Base-by-base conservation (phyloP, 75 land plant genomes). In the Adiantum capillusveneris region DNA sequence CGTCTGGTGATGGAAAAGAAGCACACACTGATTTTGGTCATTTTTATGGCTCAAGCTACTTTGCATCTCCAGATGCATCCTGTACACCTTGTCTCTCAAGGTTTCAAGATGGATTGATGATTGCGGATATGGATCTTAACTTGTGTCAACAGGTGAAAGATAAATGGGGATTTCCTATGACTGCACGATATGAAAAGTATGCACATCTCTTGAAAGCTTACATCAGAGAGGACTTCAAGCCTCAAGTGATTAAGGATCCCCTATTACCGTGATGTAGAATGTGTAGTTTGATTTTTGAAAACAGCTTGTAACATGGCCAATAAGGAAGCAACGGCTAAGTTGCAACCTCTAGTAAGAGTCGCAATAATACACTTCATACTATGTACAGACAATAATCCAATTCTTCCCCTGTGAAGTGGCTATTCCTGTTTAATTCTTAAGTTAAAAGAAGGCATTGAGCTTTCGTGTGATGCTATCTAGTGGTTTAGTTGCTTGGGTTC, bases 1-100 rank as follows among this genome's bases (percentile, higher is more conserved):
- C 98, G 7, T 94, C 98, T 0, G 98, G 96, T 7, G 96, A 90
- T 78, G 95, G 91, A 27, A 89, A 94, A 57, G 91, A 90, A n/a
- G 81, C 81, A 25, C 98, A 94, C 58, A 46, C 74, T 34, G 87
- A 85, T 50, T 90, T 94, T 60, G 98, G 98, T 5, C 98, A 86
- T 63, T 94, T 94, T 60, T 94, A 94, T 53, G 98, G 98, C 16
- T 94, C 98, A 11, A 89, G 96, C 55, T 77, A 86, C 37, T 62
- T 94, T 41, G 82, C 96, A 18, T 84, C 96, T 19, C 98, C 98
- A 7, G 98, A 94, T 75, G 77, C 96, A 18, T 89, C 90, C 9
- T 94, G 91, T 75, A 86, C 96, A 0, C 98, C 98, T 7, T 83
- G 85, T 29, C 79, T 94, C 19, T 94, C 98, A n/a, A 81, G 98